Conservation (phyloP, 441 rosid species). For the Breynia disticha region DNA sequence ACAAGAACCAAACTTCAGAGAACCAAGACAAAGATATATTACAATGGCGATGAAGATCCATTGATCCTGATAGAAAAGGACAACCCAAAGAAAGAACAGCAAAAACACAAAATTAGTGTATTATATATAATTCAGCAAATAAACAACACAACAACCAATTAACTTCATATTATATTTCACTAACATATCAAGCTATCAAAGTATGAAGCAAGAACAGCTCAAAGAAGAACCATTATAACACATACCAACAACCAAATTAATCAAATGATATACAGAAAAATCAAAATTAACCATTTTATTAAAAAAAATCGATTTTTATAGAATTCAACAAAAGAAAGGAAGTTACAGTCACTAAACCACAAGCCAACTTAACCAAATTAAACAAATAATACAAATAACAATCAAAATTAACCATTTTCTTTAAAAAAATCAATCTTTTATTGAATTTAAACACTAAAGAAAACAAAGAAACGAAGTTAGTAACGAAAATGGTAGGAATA, state of each 20-base stretch:
- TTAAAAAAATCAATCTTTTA: neutral
- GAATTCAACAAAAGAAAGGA: too few species aligned
- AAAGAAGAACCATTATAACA: too few species aligned
- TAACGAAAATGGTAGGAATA: conserved; percentile 1
- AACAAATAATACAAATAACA: too few species aligned
- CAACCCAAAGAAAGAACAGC: conserved; percentile 14
- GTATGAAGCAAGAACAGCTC: too few species aligned
- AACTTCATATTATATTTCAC: neutral
- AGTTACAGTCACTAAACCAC: too few species aligned
- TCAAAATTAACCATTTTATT: too few species aligned
- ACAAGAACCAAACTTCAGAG: conserved; percentile 8
- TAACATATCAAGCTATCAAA: too few species aligned
- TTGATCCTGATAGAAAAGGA: conserved; percentile 15
- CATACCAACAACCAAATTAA: too few species aligned
- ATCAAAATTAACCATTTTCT: too few species aligned
- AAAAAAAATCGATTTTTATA: too few species aligned
- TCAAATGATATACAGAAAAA: too few species aligned
- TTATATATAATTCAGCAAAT: conserved; percentile 3
- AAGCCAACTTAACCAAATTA: too few species aligned
- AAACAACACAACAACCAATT: conserved; percentile 1
- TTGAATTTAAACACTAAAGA: neutral
- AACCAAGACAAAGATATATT: conserved; percentile 15
- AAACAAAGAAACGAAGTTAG: conserved; percentile 1
- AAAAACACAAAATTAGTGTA: conserved; percentile 15
- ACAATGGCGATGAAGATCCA: conserved; percentile 20